These are phyloP conservation scores for Marsdenia floribunda DNA, from an alignment of 257 asterid genomes.

Conservation along the genomic window DNA sequence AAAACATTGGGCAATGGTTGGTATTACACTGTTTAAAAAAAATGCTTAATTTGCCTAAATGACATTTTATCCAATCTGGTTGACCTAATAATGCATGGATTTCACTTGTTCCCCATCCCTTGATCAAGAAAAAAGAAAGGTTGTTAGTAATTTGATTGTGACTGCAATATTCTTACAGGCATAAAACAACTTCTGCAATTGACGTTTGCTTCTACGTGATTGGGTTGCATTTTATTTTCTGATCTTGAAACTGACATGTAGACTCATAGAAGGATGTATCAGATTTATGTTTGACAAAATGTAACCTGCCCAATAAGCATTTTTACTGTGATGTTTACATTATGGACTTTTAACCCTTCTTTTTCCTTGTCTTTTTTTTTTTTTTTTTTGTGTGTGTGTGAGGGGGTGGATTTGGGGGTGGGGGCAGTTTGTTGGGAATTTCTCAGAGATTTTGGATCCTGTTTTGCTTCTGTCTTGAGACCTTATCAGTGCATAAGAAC, in stretches of 20 bases:
- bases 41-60: background rate
- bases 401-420: background rate
- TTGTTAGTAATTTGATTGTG: background rate
- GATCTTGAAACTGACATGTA: background rate
- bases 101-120: background rate
- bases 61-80: constrained; percentile 8
- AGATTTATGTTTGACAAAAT: background rate
- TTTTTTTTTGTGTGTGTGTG: too few relatives aligned
- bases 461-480: background rate
- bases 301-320: background rate
- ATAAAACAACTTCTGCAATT: background rate
- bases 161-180: background rate
- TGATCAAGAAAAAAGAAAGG: background rate
- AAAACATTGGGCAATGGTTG: background rate
- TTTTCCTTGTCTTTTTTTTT: background rate
- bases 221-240: background rate
- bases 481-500: background rate
- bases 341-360: background rate
- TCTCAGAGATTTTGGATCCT: background rate
- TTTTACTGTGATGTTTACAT: background rate
- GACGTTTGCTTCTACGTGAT: background rate
- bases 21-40: background rate
- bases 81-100: background rate
- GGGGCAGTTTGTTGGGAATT: constrained; percentile 1
- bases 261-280: background rate